Base-by-base conservation (phyloP, 2,329 filamentous ascomycete genomes). In the Colletotrichum sp. region DNA sequence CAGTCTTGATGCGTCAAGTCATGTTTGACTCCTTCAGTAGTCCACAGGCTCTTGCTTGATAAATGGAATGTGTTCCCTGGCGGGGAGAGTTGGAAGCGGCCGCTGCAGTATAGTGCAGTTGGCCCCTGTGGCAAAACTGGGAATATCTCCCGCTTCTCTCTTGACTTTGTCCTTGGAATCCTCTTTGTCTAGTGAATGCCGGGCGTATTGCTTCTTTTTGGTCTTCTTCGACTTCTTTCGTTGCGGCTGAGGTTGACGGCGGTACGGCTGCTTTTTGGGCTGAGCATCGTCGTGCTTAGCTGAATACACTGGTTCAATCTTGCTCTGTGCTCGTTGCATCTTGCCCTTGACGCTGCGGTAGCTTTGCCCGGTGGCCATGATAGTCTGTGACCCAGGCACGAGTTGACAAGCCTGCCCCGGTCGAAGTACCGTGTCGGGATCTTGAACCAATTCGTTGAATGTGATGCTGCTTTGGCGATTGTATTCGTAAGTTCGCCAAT, bases 401-500 rank as follows among this genome's bases (percentile, higher is more conserved):
- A 66, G 21, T 18, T 16, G 21, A 13, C 34, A 44, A n/a, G 21
- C 4, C 13, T 49, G 13, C 8, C 63, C 63, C 18, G 8, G 15
- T 28, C 13, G 18, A n/a, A 62, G 69, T n/a, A 55, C n/a, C 8
- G 71, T 73, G 8, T 28, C 28, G 8, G 71, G 65, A 21, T 73
- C 71, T 36, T 39, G 71, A 24, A 16, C 32, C 12, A 73, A 26
- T 4, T n/a, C 15, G n/a, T 30, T 12, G 44, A 21, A 52, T 5
- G 24, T 34, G 16, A 5, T 49, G 32, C 16, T 55, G 16, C 12
- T 12, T 24, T 28, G 6, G 34, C 21, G 24, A 10, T 59, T 10
- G 28, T 72, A 75, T n/a, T 70, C 21, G 15, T 44, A 75, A 4
- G 72, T 75, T 52, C 24, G 26, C 72, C 72, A 75, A 26, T 55